Conservation (phyloP, 768 basidiomycete species). For the Termitomyces sp. region DNA sequence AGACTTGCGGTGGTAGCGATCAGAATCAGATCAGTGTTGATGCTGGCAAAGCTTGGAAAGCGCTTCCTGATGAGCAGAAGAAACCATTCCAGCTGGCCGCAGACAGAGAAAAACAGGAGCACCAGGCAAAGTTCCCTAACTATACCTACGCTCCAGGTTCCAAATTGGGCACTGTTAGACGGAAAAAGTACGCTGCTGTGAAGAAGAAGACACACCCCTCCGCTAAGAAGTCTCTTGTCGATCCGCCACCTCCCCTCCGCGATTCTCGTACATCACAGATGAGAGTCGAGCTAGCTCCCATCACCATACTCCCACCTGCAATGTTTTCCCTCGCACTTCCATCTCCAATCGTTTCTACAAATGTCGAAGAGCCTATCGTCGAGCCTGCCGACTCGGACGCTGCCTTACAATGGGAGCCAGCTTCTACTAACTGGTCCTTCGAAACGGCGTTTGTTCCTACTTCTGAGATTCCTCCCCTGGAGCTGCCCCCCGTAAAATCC, state of each 20-base stretch:
- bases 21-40: constrained; percentile 28
- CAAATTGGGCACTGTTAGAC: constrained; percentile 10
- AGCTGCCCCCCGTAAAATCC: constrained; percentile 11
- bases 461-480: constrained; percentile 17
- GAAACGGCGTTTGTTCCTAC: constrained; percentile 14
- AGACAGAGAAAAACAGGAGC: constrained; percentile 19
- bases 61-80: constrained; percentile 17
- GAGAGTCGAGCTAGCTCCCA: not conserved
- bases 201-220: constrained; percentile 1
- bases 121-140: constrained; percentile 20
- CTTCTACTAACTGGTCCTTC: constrained; percentile 2
- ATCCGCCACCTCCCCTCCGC: not conserved
- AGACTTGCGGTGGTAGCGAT: constrained; percentile 13
- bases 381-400: not conserved
- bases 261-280: not conserved
- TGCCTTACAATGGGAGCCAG: not conserved
- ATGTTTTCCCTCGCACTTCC: not conserved
- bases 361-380: not conserved
- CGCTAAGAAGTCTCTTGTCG: constrained; percentile 1
- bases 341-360: not conserved
- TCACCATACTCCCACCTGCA: not conserved
- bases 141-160: constrained; percentile 22
- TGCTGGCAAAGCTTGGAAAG: constrained; percentile 25
- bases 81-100: constrained; percentile 16
- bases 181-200: constrained; percentile 2